Conservation (phyloP, 2,329 filamentous ascomycete genomes). For the Elsinoe arachidis region DNA sequence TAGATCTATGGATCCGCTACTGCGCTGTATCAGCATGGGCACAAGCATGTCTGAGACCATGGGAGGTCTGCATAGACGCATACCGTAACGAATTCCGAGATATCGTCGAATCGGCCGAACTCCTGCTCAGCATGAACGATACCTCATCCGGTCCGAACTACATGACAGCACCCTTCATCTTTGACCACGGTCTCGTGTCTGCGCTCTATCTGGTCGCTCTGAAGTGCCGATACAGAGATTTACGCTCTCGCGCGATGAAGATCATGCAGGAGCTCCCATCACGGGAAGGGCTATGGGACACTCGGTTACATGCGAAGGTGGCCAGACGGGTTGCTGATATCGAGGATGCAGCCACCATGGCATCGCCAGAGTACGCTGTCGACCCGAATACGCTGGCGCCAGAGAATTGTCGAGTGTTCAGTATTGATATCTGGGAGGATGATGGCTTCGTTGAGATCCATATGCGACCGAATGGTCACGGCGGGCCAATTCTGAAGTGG, state of each 20-base stretch:
- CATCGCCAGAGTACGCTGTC: background rate
- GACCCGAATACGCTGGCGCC: background rate
- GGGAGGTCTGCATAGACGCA: conserved; percentile 17
- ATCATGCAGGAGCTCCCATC: conserved; percentile 16
- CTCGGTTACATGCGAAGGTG: conserved; percentile 18
- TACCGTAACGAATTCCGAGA: conserved; percentile 18
- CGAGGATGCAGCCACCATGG: conserved; percentile 16
- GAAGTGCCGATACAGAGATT: conserved; percentile 21
- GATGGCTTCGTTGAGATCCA: background rate
- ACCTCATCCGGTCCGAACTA: background rate
- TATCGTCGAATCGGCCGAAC: conserved; percentile 13
- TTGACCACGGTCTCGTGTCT: conserved; percentile 22
- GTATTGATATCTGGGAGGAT: background rate
- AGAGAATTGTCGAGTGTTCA: conserved; percentile 1
- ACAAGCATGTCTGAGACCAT: conserved; percentile 14
- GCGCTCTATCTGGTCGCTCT: conserved; percentile 20
- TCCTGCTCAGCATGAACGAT: conserved; percentile 1
- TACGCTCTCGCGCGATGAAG: conserved; percentile 20
- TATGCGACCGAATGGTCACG: background rate
- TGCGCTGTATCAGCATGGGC: conserved; percentile 19
- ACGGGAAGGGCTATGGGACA: conserved; percentile 21
- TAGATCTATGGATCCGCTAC: conserved; percentile 17
- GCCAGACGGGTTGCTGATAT: conserved; percentile 26
- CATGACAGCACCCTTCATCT: conserved; percentile 19
- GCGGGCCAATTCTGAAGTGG: background rate